These are phyloP conservation scores for Pythium guiyangense DNA, from an alignment of 352 stramenopile species.

Conservation along the genomic window DNA sequence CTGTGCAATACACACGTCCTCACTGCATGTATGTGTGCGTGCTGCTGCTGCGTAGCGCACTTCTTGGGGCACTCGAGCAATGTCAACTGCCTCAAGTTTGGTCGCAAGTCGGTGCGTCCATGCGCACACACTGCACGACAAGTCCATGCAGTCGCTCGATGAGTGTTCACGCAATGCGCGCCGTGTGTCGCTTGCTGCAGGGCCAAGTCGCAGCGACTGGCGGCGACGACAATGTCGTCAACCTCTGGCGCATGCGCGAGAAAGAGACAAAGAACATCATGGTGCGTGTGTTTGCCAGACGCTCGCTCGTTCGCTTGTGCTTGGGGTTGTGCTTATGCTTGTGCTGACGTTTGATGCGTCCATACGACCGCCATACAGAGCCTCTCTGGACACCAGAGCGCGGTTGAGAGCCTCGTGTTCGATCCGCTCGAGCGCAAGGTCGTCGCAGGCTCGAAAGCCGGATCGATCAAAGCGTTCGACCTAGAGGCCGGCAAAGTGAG, in stretches of 20 bases:
- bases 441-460: conserved; percentile 67
- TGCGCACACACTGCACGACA: neutral
- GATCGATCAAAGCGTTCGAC: conserved; percentile 84
- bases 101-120: conserved; percentile 64
- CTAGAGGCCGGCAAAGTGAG: conserved; percentile 74
- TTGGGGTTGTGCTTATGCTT: no score
- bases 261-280: conserved; percentile 88
- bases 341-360: neutral
- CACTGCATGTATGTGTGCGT: neutral
- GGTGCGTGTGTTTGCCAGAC: conserved; percentile 20
- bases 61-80: conserved; percentile 78
- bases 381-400: conserved; percentile 64
- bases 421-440: conserved; percentile 74
- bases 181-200: conserved; percentile 16
- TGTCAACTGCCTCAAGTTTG: conserved; percentile 82
- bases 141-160: neutral
- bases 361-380: conserved; percentile 31
- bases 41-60: conserved; percentile 42
- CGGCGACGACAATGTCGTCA: conserved; percentile 76
- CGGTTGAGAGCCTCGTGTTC: conserved; percentile 79
- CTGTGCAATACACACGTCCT: neutral
- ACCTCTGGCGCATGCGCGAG: conserved; percentile 83
- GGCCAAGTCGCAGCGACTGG: conserved; percentile 76
- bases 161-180: neutral
- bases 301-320: neutral